These are phyloP conservation scores for Dinochytrium kinnereticum DNA, from an alignment of 371 early-diverging fungal genomes.

Conservation along the genomic window DNA sequence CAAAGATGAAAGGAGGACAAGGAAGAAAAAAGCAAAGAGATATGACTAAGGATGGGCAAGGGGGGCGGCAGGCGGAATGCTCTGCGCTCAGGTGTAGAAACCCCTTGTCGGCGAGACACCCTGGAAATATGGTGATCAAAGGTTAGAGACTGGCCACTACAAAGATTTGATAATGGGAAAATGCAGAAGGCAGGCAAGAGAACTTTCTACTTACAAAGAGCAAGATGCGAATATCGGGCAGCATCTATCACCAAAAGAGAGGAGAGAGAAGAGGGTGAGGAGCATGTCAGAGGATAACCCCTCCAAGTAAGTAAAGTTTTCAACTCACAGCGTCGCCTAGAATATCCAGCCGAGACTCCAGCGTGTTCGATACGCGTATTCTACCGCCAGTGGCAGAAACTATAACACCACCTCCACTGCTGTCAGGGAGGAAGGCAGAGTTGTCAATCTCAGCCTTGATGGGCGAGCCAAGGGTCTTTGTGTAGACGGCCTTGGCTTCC, in stretches of 20 bases:
- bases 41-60: too few species aligned
- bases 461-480: slow-evolving; percentile 57
- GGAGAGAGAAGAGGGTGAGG: too few species aligned
- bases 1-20: too few species aligned
- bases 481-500: slow-evolving; percentile 64
- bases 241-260: slow-evolving; percentile 34
- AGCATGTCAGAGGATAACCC: too few species aligned
- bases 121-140: too few species aligned
- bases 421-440: slow-evolving; percentile 63
- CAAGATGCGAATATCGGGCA: slow-evolving; percentile 74
- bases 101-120: too few species aligned
- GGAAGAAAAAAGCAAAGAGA: too few species aligned
- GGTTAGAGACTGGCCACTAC: not conserved
- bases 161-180: not conserved
- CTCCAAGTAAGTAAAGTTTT: too few species aligned
- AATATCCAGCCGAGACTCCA: slow-evolving; percentile 83
- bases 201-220: slow-evolving; percentile 92
- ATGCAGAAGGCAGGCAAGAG: slow-evolving; percentile 87
- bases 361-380: slow-evolving; percentile 86
- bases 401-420: slow-evolving; percentile 90
- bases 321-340: slow-evolving; percentile 41
- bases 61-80: too few species aligned
- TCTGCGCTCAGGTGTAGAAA: too few species aligned
- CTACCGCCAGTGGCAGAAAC: slow-evolving; percentile 76
- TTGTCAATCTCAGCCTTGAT: slow-evolving; percentile 64